These are phyloP conservation scores for Calocybe gambosa DNA, from an alignment of 1,284 basidiomycete genomes.

Conservation along the genomic window DNA sequence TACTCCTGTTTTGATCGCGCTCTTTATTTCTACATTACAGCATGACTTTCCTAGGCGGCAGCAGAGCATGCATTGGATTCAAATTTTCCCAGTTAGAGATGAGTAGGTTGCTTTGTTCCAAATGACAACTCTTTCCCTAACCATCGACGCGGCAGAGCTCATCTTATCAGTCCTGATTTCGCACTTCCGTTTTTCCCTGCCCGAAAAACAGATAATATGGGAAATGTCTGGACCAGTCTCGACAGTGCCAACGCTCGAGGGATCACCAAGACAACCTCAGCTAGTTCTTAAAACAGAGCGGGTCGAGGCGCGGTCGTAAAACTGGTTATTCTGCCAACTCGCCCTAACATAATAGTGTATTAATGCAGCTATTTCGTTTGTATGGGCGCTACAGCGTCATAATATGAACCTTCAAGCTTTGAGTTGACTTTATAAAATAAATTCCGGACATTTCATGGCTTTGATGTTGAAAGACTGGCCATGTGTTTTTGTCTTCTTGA, in stretches of 20 bases:
- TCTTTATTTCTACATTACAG: background rate
- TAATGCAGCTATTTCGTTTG: background rate
- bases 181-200: conserved; percentile 12
- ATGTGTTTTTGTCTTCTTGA: too few species aligned
- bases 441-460: too few species aligned
- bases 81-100: conserved; percentile 29
- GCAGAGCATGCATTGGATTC: conserved; percentile 11
- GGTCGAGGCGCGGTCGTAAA: background rate
- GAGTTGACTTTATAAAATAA: too few species aligned
- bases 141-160: conserved; percentile 8
- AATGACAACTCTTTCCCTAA: background rate
- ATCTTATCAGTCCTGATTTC: conserved; percentile 16
- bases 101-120: conserved; percentile 19
- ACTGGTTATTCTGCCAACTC: background rate
- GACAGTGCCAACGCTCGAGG: conserved; percentile 9
- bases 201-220: conserved; percentile 16
- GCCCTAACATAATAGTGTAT: background rate
- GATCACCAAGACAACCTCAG: conserved; percentile 4
- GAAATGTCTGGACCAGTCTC: conserved; percentile 9
- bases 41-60: conserved; percentile 6
- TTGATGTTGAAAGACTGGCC: too few species aligned
- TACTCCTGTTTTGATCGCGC: background rate
- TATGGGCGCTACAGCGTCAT: background rate
- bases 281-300: conserved; percentile 11
- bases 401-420: too few species aligned